Percentiles rank a stretch among this genome's conserved stretches.
Evolutionary conservation across 768 basidiomycete species (phyloP).

Genomic region (Mycena venus): DNA sequence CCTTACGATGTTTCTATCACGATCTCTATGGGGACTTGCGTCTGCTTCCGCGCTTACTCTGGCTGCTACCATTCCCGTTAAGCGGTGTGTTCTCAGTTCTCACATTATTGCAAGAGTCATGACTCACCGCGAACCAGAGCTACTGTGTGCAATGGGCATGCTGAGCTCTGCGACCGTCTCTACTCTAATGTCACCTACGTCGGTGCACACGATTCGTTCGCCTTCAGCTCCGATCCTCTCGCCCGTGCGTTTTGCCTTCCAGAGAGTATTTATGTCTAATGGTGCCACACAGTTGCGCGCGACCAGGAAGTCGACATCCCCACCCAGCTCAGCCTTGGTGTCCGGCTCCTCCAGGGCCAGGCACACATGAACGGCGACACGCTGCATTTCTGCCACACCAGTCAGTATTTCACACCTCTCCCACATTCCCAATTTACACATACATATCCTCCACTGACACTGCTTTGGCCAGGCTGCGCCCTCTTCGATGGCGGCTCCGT

Average conservation of each 20-base stretch:
- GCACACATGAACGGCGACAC: slow-evolving; percentile 49
- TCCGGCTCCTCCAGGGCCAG: slow-evolving; percentile 54
- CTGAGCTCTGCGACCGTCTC: not conserved
- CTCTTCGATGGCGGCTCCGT: slow-evolving; percentile 70
- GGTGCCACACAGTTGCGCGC: slow-evolving; percentile 50
- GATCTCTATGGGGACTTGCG: too few species aligned
- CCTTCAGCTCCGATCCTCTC: slow-evolving; percentile 22
- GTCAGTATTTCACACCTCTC: slow-evolving; percentile 46
- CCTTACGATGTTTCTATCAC: too few species aligned
- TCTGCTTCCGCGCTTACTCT: too few species aligned
- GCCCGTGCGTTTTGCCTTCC: slow-evolving; percentile 14
- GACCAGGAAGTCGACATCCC: slow-evolving; percentile 52
- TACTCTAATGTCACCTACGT: slow-evolving; percentile 1
- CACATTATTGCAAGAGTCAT: too few species aligned
- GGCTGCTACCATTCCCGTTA: too few species aligned
- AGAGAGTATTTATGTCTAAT: not conserved
- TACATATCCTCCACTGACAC: too few species aligned
- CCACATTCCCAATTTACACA: not conserved
- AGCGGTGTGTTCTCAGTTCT: too few species aligned
- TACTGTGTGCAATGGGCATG: too few species aligned
- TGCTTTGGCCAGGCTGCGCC: slow-evolving; percentile 47
- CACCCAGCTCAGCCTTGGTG: slow-evolving; percentile 47
- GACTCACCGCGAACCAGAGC: too few species aligned
- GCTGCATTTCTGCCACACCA: slow-evolving; percentile 78
- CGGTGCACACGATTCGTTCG: slow-evolving; percentile 12